Evolutionary conservation across 2,329 filamentous ascomycete species (phyloP).

Genomic region (Parafenestella ontariensis): DNA sequence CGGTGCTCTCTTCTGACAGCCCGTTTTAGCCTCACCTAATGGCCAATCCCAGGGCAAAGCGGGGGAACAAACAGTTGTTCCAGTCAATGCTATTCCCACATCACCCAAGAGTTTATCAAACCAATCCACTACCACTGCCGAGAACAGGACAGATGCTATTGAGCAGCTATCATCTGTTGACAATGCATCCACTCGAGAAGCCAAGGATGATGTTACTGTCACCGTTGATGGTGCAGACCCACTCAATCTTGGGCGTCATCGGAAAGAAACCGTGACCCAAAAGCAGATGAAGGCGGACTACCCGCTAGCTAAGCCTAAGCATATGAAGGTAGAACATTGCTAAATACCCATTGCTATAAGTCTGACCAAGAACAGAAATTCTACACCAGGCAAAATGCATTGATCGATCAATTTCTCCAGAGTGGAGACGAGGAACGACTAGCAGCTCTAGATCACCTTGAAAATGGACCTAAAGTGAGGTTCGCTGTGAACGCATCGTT

Average conservation of each 20-base stretch:
- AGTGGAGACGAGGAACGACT: conserved; percentile 63
- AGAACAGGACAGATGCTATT: conserved; percentile 35
- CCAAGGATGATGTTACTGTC: conserved; percentile 31
- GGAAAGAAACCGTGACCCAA: conserved; percentile 46
- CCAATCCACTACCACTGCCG: conserved; percentile 25
- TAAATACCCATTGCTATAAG: too few relatives aligned
- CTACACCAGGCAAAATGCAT: conserved; percentile 50
- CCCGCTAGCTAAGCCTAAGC: conserved; percentile 48
- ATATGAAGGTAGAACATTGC: conserved; percentile 37
- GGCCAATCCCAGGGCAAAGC: conserved; percentile 35
- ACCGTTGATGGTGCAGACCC: conserved; percentile 39
- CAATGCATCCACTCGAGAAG: conserved; percentile 25
- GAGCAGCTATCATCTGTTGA: conserved; percentile 27
- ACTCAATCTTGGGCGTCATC: conserved; percentile 46
- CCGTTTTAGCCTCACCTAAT: conserved; percentile 35
- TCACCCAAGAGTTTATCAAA: conserved; percentile 30
- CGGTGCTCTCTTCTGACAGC: conserved; percentile 31
- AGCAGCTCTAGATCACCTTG: conserved; percentile 58
- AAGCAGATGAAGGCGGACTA: conserved; percentile 59
- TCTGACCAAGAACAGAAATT: conserved; percentile 41
- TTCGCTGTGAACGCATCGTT: conserved; percentile 51
- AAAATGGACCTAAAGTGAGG: conserved; percentile 54
- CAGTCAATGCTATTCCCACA: conserved; percentile 26
- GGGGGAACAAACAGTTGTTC: conserved; percentile 37
- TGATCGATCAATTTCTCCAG: conserved; percentile 59